Base-by-base conservation (phyloP, 768 basidiomycete genomes). In the Mycena maculata region DNA sequence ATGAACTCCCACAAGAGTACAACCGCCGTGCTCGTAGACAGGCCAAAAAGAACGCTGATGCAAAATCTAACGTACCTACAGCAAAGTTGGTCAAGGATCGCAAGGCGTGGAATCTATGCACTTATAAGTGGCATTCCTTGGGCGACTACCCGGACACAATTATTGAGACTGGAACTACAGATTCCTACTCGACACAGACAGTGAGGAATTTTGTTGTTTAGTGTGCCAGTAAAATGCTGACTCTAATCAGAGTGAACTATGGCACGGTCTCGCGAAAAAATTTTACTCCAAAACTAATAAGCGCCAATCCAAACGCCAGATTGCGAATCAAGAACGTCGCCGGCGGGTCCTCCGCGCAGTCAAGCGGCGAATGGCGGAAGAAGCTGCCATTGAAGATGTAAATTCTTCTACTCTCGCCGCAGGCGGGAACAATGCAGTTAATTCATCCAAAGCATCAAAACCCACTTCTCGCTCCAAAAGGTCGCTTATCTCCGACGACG, bases 201-300 rank as follows among this genome's bases (percentile, higher is more conserved):
- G 80, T 81, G 67, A 36, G 67, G 63, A 3, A 20, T 55, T 53
- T 20, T 13, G 28, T 50, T 58, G 27, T 30, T 62, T 44, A 36
- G 22, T 16, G 15, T 18, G 18, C 47, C 27, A 13, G 9, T 45
- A 16, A 42, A 12, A 30, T 28, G 22, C 27, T n/a, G 12, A 44
- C 28, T n/a, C n/a, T n/a, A n/a, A n/a, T n/a, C 48, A 84, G 83
- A 77, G 80, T 3, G 82, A 85, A 62, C 73, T 76, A 0, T 76
- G 83, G 63, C 83, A 86, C 54, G 64, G 73, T 0, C 66, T 53
- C 0, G 73, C 76, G 11, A 85, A 86, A 67, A 44, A 61, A 0
- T 79, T 75, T 45, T n/a, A n/a, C n/a, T n/a, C n/a, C n/a, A n/a
- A n/a, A n/a, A n/a, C n/a, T n/a, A n/a, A n/a, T n/a, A n/a, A n/a